Evolutionary conservation across 139 green algal genomes (phyloP).

Genomic region (Pedinophyceae sp.): DNA sequence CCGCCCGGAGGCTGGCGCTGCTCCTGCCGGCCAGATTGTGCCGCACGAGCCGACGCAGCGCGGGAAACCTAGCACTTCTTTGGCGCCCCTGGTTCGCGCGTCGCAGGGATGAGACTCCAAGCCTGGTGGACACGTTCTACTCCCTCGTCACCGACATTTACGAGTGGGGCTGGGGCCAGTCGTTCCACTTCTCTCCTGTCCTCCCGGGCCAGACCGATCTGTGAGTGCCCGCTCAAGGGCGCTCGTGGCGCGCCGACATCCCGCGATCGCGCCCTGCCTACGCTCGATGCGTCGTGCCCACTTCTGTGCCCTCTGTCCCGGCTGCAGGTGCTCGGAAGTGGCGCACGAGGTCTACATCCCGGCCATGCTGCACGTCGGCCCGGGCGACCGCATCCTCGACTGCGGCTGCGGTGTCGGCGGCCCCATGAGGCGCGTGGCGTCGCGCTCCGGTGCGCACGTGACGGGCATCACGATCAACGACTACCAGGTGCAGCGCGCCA

Average conservation of each 20-base stretch:
- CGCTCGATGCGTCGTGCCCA: no score
- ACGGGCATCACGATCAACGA: slow-evolving; percentile 95
- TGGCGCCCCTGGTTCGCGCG: no score
- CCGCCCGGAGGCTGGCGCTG: no score
- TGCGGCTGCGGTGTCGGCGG: slow-evolving; percentile 93
- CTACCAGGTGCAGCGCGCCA: slow-evolving; percentile 80
- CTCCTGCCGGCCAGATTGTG: no score
- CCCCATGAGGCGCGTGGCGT: slow-evolving; percentile 87
- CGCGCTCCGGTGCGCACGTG: slow-evolving; percentile 56
- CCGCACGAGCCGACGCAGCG: no score
- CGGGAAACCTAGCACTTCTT: no score
- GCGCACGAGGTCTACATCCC: slow-evolving; percentile 76
- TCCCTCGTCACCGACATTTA: slow-evolving; percentile 88
- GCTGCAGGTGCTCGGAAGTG: slow-evolving; percentile 43
- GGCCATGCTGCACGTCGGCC: slow-evolving; percentile 14
- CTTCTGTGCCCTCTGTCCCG: no score
- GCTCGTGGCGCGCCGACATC: no score
- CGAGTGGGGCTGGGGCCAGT: slow-evolving; percentile 94
- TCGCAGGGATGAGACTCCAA: background rate
- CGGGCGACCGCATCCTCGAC: slow-evolving; percentile 52
- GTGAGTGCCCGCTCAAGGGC: no score
- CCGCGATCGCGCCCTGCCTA: no score
- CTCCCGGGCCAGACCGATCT: slow-evolving; percentile 68
- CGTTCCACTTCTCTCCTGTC: slow-evolving; percentile 91
- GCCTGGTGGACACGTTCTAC: slow-evolving; percentile 43